Conservation (phyloP, 2,329 filamentous ascomycete genomes). For the Colletotrichum liriopes region DNA sequence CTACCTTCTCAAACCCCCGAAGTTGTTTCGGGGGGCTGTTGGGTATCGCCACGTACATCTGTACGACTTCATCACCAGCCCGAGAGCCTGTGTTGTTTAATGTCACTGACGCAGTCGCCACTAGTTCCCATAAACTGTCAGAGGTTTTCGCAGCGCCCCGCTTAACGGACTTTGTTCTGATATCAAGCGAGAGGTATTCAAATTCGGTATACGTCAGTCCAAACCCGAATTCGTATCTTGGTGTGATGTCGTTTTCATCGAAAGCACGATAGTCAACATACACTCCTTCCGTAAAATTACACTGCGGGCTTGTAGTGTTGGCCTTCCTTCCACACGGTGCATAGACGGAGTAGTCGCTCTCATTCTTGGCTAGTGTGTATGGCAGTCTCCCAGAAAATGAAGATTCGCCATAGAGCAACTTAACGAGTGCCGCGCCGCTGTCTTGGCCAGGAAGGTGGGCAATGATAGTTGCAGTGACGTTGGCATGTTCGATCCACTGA, state of each 20-base stretch:
- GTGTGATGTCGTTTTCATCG: conserved; percentile 62
- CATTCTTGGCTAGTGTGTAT: conserved; percentile 72
- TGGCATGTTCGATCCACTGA: conserved; percentile 73
- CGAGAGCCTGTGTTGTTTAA: conserved; percentile 60
- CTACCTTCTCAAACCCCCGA: conserved; percentile 68
- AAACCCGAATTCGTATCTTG: conserved; percentile 70
- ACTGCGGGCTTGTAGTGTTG: conserved; percentile 56
- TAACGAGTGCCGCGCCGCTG: conserved; percentile 69
- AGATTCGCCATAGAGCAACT: conserved; percentile 70
- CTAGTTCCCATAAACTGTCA: conserved; percentile 62
- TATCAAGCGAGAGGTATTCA: conserved; percentile 59
- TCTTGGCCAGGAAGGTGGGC: conserved; percentile 77
- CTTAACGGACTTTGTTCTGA: conserved; percentile 49
- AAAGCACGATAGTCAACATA: conserved; percentile 71
- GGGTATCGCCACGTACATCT: conserved; percentile 65
- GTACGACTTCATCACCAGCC: conserved; percentile 63
- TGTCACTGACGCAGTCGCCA: conserved; percentile 57
- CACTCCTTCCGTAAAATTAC: conserved; percentile 66
- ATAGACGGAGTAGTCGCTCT: conserved; percentile 64
- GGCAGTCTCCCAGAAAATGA: conserved; percentile 72
- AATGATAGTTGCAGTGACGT: conserved; percentile 76
- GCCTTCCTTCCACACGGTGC: conserved; percentile 46
- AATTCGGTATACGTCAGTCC: conserved; percentile 72
- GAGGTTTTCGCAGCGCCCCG: conserved; percentile 58
- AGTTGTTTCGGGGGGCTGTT: conserved; percentile 69